Conservation (phyloP, 1,284 basidiomycete genomes). For the Ceratobasidium sp. region DNA sequence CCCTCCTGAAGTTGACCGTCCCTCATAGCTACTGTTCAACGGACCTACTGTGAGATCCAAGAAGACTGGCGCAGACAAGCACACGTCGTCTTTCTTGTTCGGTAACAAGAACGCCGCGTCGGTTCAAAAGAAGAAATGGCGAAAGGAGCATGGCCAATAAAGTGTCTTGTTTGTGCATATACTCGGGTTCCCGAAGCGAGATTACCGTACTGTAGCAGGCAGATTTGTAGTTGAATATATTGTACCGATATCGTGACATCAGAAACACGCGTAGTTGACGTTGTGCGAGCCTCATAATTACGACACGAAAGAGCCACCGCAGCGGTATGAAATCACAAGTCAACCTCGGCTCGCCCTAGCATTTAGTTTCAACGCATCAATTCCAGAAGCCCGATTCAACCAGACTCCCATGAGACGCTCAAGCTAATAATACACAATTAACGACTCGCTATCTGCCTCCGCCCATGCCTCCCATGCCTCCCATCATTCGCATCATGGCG, state of each 20-base stretch:
- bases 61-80: conserved; percentile 80
- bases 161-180: neutral
- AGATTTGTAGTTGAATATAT: too few relatives aligned
- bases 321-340: neutral
- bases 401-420: neutral
- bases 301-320: too few relatives aligned
- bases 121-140: conserved; percentile 70
- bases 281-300: too few relatives aligned
- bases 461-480: conserved; percentile 58
- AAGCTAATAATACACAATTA: neutral
- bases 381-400: too few relatives aligned
- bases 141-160: conserved; percentile 46
- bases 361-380: too few relatives aligned
- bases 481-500: conserved; percentile 53
- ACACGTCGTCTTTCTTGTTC: conserved; percentile 77
- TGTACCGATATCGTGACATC: too few relatives aligned
- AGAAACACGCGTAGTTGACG: too few relatives aligned
- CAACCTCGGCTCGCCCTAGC: neutral
- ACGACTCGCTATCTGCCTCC: conserved; percentile 9
- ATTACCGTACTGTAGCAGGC: too few relatives aligned
- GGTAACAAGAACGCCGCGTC: conserved; percentile 76
- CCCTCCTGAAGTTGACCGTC: neutral
- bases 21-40: conserved; percentile 65
- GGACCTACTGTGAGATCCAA: conserved; percentile 62
- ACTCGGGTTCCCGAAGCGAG: too few relatives aligned